Conservation (phyloP, 2,329 filamentous ascomycete genomes). For the Malbranchea cinnamomea region DNA sequence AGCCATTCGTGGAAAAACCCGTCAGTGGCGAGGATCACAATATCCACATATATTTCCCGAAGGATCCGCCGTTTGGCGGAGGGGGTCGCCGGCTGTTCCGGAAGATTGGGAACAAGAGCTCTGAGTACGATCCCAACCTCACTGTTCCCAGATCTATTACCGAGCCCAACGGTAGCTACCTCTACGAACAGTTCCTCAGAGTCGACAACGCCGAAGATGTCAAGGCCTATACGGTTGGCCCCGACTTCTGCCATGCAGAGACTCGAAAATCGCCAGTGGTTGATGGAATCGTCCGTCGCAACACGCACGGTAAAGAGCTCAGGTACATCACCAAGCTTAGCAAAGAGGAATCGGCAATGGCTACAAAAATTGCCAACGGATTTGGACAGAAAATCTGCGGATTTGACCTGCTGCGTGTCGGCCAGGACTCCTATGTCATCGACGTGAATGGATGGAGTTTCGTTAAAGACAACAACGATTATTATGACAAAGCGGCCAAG, state of each 20-base stretch:
- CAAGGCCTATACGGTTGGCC: slow-evolving; percentile 93
- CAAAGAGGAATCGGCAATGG: slow-evolving; percentile 68
- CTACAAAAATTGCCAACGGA: slow-evolving; percentile 73
- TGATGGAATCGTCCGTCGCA: slow-evolving; percentile 85
- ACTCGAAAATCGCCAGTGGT: slow-evolving; percentile 95
- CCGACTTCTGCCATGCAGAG: slow-evolving; percentile 87
- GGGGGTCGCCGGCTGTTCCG: slow-evolving; percentile 85
- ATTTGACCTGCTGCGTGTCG: slow-evolving; percentile 80
- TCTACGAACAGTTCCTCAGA: slow-evolving; percentile 94
- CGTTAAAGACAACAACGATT: slow-evolving; percentile 97
- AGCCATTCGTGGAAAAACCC: slow-evolving; percentile 96
- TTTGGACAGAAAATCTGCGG: slow-evolving; percentile 94
- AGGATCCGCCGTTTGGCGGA: slow-evolving; percentile 55
- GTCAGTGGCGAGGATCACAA: slow-evolving; percentile 98
- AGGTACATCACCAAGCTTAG: slow-evolving; percentile 82
- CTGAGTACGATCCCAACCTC: slow-evolving; percentile 72
- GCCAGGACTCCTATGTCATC: slow-evolving; percentile 87
- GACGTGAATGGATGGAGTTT: slow-evolving; percentile 99
- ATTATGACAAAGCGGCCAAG: slow-evolving; percentile 79
- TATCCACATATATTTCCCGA: slow-evolving; percentile 93
- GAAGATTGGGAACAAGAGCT: slow-evolving; percentile 98
- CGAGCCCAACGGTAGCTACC: slow-evolving; percentile 68
- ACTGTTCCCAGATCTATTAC: slow-evolving; percentile 64
- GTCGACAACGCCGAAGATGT: slow-evolving; percentile 97
- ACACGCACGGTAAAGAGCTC: slow-evolving; percentile 93